phyloP scores from a whole-genome alignment of 83 land plant species.

The Thuja plicata region DNA sequence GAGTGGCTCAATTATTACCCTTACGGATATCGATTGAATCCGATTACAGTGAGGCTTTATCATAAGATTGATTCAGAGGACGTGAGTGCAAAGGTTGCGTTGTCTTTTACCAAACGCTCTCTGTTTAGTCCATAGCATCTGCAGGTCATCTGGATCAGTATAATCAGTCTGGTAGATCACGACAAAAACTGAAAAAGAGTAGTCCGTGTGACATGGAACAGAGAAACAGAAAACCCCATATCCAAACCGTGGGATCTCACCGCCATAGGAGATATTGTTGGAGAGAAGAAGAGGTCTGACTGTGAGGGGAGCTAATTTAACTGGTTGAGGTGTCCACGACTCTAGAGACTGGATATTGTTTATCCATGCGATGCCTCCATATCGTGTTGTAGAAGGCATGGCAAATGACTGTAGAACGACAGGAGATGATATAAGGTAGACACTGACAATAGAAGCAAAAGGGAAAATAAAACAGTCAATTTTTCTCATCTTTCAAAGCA shows the following conservation, averaged over 20 bases:
- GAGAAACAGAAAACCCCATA: not conserved
- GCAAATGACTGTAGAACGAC: not conserved
- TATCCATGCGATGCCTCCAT: not conserved
- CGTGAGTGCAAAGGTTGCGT: slow-evolving; percentile 26
- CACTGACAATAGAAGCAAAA: too few species aligned
- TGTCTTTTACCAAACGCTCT: slow-evolving; percentile 15
- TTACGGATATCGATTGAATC: too few species aligned
- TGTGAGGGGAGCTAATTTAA: not conserved
- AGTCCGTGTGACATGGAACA: not conserved
- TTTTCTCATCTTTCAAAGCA: too few species aligned
- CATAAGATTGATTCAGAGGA: slow-evolving; percentile 20
- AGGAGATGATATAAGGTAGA: not conserved
- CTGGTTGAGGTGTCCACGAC: not conserved
- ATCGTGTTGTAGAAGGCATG: not conserved
- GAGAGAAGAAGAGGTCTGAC: not conserved
- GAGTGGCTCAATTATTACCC: too few species aligned
- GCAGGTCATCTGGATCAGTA: not conserved
- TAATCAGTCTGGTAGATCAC: not conserved
- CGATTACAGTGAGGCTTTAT: too few species aligned
- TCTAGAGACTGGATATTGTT: not conserved
- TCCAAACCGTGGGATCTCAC: not conserved
- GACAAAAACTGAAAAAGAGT: not conserved
- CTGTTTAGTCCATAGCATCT: slow-evolving; percentile 38
- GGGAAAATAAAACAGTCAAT: too few species aligned
- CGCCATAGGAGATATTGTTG: not conserved